Base-by-base conservation (phyloP, 495 filamentous ascomycete species). In the Rhypophila decipiens region DNA sequence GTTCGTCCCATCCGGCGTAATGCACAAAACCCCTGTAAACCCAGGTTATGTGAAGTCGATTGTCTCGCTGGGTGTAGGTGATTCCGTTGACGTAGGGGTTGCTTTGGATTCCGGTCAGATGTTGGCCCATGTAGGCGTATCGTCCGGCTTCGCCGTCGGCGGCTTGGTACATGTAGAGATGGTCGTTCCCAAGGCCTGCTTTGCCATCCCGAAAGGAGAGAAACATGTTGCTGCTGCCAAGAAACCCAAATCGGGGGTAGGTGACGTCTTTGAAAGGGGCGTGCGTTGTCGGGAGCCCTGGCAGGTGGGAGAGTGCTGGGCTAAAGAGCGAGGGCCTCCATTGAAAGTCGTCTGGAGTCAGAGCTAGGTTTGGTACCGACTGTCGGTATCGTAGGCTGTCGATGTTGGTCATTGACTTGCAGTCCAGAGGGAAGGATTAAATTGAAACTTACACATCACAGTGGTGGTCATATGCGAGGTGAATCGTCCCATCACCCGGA, bases 71-170 rank as follows among this genome's bases (percentile, higher is more conserved):
- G 33, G 31, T 18, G 37, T 41, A 57, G 59, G 64, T 56, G 2
- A 75, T 51, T 3, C 69, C 72, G 59, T 76, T 65, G 47, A 74
- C 67, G 50, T 76, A 76, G 15, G 73, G 70, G 52, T 72, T 76
- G 49, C 70, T 73, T 10, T 53, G 45, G 4, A 61, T 50, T 22
- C 71, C 73, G 33, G 66, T 63, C n/a, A 76, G 67, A 41, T 66
- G 66, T 20, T 57, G 61, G 22, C 71, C 68, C 5, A 66, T 55
- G 19, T 59, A 63, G 7, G 36, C 38, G 51, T 63, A 75, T 4
- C 15, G 21, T 20, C 56, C 50, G 5, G 42, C 22, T 5, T 29
- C 31, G 38, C 39, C 47, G 12, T 38, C 41, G n/a, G n/a, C n/a
- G n/a, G n/a, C n/a, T n/a, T n/a, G n/a, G 49, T 76, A 76, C 8